Base-by-base conservation (phyloP, 306 rosid species). In the Cicer cuneatum region DNA sequence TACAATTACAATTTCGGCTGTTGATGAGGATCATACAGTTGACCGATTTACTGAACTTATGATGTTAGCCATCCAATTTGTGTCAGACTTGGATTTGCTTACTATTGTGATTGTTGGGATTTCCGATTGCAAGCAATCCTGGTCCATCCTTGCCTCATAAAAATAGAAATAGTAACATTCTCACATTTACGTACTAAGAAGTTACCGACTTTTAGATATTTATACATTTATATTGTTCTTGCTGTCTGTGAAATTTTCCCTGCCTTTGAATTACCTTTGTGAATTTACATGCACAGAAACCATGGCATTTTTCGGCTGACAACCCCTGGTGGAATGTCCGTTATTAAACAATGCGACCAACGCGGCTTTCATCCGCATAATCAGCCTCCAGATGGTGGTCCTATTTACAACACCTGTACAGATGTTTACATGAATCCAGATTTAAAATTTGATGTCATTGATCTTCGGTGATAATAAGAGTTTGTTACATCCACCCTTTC, bases 231-330 rank as follows among this genome's bases (percentile, higher is more conserved):
- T 21, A 56, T 43, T 21, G 16, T 49, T 29, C 5, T 74, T 38
- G 18, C 72, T 6, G 4, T 52, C 10, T 7, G 41, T 10, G 47
- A 43, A 54, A 18, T 33, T 73, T 60, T 11, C 15, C 40, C 4
- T n/a, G 1, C 0, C 10, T 40, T 42, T 83, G 57, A 58, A 66
- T 73, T 16, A 67, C 51, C 29, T 61, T 39, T 74, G 8, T 66
- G 2, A 73, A 65, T 82, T 69, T 52, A 47, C 37, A 60, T 79
- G 67, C 64, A 18, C 92, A 93, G 99, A 87, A 92, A 63, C 37
- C 97, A 94, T 85, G 97, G 97, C 73, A 94, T 94, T 81, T 94
- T 94, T 76, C 93, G 96, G 72, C 83, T 94, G 88, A 94, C 97
- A 16, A 40, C 85, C 40, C 97, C 99, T 0, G 96, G 96, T 14